phyloP scores from a whole-genome alignment of 1,284 basidiomycete species.

The Boletellus deceptivus region DNA sequence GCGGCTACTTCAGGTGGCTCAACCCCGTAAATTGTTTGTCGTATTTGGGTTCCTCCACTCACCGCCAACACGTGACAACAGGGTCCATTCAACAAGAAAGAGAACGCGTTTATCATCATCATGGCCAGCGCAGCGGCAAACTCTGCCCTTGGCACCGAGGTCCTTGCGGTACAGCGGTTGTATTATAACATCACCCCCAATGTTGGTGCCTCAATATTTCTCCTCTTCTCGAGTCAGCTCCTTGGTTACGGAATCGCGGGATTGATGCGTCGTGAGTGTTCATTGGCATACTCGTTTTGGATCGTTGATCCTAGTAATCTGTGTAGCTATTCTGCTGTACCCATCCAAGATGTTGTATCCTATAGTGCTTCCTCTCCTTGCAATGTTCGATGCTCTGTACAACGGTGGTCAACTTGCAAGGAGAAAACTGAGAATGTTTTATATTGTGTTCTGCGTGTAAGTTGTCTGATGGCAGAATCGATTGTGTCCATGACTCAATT shows the following conservation, averaged over 20 bases:
- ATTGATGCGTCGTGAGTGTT: constrained; percentile 33
- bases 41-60: constrained; percentile 22
- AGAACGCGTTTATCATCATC: constrained; percentile 63
- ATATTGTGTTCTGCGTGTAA: constrained; percentile 44
- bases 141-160: constrained; percentile 63
- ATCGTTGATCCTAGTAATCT: constrained; percentile 6
- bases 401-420: constrained; percentile 31
- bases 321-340: constrained; percentile 49
- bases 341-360: constrained; percentile 67
- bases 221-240: constrained; percentile 60
- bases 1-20: constrained; percentile 48
- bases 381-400: constrained; percentile 55
- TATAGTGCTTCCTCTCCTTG: constrained; percentile 50
- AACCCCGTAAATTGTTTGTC: constrained; percentile 46
- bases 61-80: not conserved
- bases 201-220: constrained; percentile 53
- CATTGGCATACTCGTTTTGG: not conserved
- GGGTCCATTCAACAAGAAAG: constrained; percentile 41
- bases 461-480: constrained; percentile 25
- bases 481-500: not conserved
- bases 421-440: constrained; percentile 50
- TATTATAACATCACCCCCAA: constrained; percentile 57
- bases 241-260: constrained; percentile 60
- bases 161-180: constrained; percentile 60
- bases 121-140: constrained; percentile 65